phyloP scores from a whole-genome alignment of 2,329 filamentous ascomycete genomes.

The Ophiocordyceps unilateralis region DNA sequence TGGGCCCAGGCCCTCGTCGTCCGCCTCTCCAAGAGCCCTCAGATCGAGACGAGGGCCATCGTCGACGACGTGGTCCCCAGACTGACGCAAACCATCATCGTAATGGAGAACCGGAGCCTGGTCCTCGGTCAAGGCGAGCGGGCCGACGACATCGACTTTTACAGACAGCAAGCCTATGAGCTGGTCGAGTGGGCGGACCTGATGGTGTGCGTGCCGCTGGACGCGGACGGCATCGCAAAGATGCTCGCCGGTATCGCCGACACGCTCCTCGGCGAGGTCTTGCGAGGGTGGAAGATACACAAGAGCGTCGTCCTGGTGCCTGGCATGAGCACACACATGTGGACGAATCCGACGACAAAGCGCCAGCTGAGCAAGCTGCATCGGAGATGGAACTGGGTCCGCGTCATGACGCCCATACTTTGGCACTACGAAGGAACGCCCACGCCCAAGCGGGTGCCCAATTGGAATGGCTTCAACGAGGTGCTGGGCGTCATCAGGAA shows the following conservation, averaged over 20 bases:
- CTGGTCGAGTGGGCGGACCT: conserved; percentile 79
- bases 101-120: conserved; percentile 35
- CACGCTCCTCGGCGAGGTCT: conserved; percentile 61
- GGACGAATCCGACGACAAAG: conserved; percentile 79
- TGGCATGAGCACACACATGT: conserved; percentile 77
- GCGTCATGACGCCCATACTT: conserved; percentile 62
- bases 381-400: conserved; percentile 74
- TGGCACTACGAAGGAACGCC: conserved; percentile 54
- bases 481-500: conserved; percentile 61
- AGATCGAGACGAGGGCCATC: conserved; percentile 43
- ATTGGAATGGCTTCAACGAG: conserved; percentile 51
- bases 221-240: conserved; percentile 68
- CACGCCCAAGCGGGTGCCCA: conserved; percentile 33
- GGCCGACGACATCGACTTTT: conserved; percentile 33
- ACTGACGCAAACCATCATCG: conserved; percentile 44
- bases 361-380: conserved; percentile 73
- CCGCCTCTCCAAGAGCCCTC: conserved; percentile 45
- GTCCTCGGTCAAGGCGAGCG: conserved; percentile 13
- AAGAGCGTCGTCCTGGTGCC: conserved; percentile 77
- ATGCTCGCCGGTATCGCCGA: conserved; percentile 77
- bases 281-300: conserved; percentile 73
- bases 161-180: conserved; percentile 37
- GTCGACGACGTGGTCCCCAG: conserved; percentile 48
- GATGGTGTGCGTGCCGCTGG: conserved; percentile 67
- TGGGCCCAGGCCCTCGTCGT: conserved; percentile 50